Evolutionary conservation across 2,329 filamentous ascomycete species (phyloP), one percentile per base, ranked within the genome.

Genomic region (Aspergillus versicolor): DNA sequence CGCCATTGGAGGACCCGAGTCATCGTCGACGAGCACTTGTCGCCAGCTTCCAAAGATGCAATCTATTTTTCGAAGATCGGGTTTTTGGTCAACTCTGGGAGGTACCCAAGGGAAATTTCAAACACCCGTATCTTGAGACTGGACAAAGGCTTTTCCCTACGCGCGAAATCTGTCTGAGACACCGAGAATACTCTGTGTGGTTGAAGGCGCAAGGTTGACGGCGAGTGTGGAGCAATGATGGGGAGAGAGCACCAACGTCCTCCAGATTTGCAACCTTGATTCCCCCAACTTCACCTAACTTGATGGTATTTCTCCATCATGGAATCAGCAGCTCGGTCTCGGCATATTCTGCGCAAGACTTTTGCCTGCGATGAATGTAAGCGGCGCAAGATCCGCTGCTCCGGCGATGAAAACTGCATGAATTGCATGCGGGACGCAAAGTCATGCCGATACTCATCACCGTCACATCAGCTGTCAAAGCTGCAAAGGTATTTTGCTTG

Each of bases 321-420:
- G 52, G 52, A 55, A 27, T 38, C 45, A n/a, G 11, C 42, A 15
- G 22, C 46, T 52, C 59, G 56, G 12, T 45, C 52, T 27, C 52
- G 59, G 21, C 62, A 53, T 19, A 56, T 64, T 5, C 51, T 64
- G 13, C 62, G 62, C 44, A 64, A 63, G 46, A 47, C 61, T 1
- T 64, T 57, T 43, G 60, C 62, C 12, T 64, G 62, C 40, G 62
- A 64, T 53, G 58, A 63, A 38, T 64, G 62, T 41, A 63, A 61
- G 27, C 58, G 58, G 15, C 58, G 62, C 32, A 64, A 64, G 37
- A 60, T 64, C 32, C 58, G 62, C 44, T 64, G 62, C 49, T 64
- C 62, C 2, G 62, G 62, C 6, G 58, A 64, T 21, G 54, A 63
- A 19, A 63, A 52, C 12, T 64, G 62, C 50, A 15, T 52, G 49